Evolutionary conservation across 306 rosid species (phyloP).

Genomic region (Prunus armeniaca): DNA sequence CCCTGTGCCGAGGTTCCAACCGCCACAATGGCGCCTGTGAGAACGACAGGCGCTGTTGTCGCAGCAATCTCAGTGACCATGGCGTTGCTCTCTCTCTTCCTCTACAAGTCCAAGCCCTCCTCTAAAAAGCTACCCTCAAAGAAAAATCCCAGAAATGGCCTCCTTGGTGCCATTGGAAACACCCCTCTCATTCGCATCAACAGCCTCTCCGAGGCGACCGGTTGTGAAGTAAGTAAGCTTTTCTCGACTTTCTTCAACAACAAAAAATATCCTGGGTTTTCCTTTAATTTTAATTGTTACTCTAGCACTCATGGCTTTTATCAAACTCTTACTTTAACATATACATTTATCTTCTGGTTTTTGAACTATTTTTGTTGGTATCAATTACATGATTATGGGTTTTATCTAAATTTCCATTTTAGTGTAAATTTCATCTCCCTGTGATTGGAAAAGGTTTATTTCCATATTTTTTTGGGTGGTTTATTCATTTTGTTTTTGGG

Average conservation of each 20-base stretch:
- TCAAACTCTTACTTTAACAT: background rate
- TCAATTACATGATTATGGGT: background rate
- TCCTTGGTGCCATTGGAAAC: conserved; percentile 75
- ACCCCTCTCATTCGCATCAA: conserved; percentile 87
- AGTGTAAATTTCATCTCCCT: background rate
- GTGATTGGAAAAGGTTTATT: background rate
- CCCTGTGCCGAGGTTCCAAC: conserved; percentile 4
- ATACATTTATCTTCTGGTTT: background rate
- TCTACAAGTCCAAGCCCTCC: conserved; percentile 30
- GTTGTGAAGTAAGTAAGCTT: conserved; percentile 52
- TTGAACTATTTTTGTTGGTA: background rate
- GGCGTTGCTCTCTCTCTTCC: conserved; percentile 33
- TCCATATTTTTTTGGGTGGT: background rate
- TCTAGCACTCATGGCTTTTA: background rate
- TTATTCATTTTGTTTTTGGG: background rate
- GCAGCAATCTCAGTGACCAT: conserved; percentile 45
- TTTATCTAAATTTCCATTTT: background rate
- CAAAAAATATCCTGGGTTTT: background rate
- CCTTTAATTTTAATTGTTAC: background rate
- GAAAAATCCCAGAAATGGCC: conserved; percentile 41
- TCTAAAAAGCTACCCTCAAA: conserved; percentile 16
- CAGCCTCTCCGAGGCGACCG: conserved; percentile 93
- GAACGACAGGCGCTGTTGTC: conserved; percentile 53
- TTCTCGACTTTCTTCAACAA: background rate
- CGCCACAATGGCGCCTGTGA: conserved; percentile 56